Evolutionary conservation across 2,329 filamentous ascomycete genomes (phyloP).

Genomic region (Penicillium hesseltinei): DNA sequence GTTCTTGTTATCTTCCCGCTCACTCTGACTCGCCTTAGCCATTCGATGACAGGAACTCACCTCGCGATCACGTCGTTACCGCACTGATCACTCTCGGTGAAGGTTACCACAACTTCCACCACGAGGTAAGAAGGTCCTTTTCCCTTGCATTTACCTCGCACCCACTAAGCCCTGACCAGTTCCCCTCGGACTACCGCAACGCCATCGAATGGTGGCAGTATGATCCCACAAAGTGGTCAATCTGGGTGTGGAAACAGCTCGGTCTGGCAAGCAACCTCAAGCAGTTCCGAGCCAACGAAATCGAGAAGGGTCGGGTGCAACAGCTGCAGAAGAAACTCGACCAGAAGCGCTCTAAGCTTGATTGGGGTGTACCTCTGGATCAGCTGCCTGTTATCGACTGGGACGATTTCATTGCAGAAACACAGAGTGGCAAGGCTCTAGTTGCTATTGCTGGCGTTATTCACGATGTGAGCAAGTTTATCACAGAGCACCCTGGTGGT

Average conservation of each 20-base stretch:
- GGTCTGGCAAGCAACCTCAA: constrained; percentile 84
- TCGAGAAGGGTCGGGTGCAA: constrained; percentile 86
- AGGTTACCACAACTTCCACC: constrained; percentile 89
- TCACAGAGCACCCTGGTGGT: constrained; percentile 84
- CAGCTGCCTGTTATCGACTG: constrained; percentile 81
- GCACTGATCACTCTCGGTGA: constrained; percentile 78
- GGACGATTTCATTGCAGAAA: constrained; percentile 77
- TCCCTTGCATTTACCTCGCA: neutral
- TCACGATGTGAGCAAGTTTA: constrained; percentile 79
- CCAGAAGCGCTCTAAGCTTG: constrained; percentile 74
- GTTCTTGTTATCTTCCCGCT: no score
- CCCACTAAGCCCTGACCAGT: constrained; percentile 35
- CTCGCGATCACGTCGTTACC: constrained; percentile 78
- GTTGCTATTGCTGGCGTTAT: constrained; percentile 79
- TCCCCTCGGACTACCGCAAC: constrained; percentile 84
- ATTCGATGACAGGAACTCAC: constrained; percentile 83
- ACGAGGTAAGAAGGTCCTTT: constrained; percentile 51
- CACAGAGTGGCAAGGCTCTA: constrained; percentile 74
- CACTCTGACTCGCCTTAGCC: constrained; percentile 43
- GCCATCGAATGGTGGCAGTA: constrained; percentile 84
- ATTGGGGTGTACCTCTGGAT: constrained; percentile 83
- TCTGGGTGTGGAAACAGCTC: constrained; percentile 73
- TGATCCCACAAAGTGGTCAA: constrained; percentile 82
- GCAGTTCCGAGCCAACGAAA: constrained; percentile 87
- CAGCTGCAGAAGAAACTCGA: constrained; percentile 91